Percentiles rank a stretch among this genome's conserved stretches.
Conservation (phyloP, 148 eudicot species). For the Chenopodium suecicum region DNA sequence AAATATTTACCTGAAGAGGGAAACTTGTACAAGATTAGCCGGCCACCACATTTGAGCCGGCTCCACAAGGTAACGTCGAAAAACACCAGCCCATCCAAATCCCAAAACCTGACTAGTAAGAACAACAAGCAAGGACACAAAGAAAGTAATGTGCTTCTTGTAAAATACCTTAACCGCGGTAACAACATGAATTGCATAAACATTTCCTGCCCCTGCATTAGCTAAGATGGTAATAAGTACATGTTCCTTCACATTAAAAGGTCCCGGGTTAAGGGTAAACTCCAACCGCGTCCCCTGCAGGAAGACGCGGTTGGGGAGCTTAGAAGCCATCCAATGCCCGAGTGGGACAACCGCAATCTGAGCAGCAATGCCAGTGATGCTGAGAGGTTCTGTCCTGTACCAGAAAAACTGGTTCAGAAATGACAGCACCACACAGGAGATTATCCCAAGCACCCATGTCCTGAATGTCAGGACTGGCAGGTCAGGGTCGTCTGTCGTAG, state of each 20-base stretch:
- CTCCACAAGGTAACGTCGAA: slow-evolving; percentile 81
- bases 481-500: slow-evolving; percentile 61
- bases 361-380: slow-evolving; percentile 87
- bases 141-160: slow-evolving; percentile 72
- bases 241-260: slow-evolving; percentile 90
- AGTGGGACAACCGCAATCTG: slow-evolving; percentile 92
- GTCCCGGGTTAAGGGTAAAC: slow-evolving; percentile 86
- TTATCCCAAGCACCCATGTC: slow-evolving; percentile 79
- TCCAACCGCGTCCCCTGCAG: slow-evolving; percentile 62
- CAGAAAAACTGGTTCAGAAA: slow-evolving; percentile 96
- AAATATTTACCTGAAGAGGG: slow-evolving; percentile 63
- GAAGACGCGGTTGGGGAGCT: slow-evolving; percentile 48
- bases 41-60: slow-evolving; percentile 99
- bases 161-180: slow-evolving; percentile 87
- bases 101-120: slow-evolving; percentile 82
- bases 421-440: slow-evolving; percentile 69
- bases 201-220: slow-evolving; percentile 87
- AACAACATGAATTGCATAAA: slow-evolving; percentile 85
- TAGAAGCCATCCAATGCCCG: slow-evolving; percentile 82
- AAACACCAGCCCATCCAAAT: slow-evolving; percentile 98
- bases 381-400: slow-evolving; percentile 79
- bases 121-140: slow-evolving; percentile 75
- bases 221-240: slow-evolving; percentile 94
- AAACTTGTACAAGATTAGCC: slow-evolving; percentile 89
- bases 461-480: slow-evolving; percentile 88